A percentile compares a stretch with the other conserved stretches of the same genome.
Conservation (phyloP, 2,329 filamentous ascomycete genomes). For the Scytalidium lignicola region DNA sequence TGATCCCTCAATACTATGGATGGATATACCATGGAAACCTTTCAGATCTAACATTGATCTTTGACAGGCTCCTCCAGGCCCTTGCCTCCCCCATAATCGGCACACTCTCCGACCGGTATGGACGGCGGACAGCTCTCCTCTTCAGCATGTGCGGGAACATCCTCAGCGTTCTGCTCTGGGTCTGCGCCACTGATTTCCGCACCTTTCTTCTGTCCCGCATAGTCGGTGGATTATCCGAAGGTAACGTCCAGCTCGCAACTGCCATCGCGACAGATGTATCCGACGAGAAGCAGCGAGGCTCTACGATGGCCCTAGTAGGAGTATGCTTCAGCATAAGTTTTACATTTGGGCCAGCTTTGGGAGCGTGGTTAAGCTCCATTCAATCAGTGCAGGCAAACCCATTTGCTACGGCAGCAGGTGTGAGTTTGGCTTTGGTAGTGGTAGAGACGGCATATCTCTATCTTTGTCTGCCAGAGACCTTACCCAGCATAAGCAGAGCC, state of each 20-base stretch:
- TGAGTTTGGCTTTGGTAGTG: constrained; percentile 79
- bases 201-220: constrained; percentile 92
- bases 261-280: constrained; percentile 96
- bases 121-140: constrained; percentile 79
- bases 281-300: constrained; percentile 74
- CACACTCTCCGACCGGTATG: constrained; percentile 79
- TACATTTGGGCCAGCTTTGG: constrained; percentile 89
- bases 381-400: constrained; percentile 79
- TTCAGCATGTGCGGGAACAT: constrained; percentile 93
- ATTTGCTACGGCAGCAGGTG: constrained; percentile 86
- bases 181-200: constrained; percentile 86
- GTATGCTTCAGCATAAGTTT: constrained; percentile 97
- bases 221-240: constrained; percentile 90
- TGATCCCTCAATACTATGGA: neutral
- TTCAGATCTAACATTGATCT: constrained; percentile 35
- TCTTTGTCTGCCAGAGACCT: constrained; percentile 77
- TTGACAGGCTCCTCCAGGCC: constrained; percentile 67
- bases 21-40: too few species aligned
- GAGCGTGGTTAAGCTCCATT: constrained; percentile 77
- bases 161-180: constrained; percentile 88
- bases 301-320: constrained; percentile 94
- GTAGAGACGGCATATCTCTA: constrained; percentile 87
- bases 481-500: constrained; percentile 51
- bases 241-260: constrained; percentile 92
- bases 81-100: constrained; percentile 90